Percentiles rank a stretch among this genome's conserved stretches.
Evolutionary conservation across 2,329 filamentous ascomycete species (phyloP).

Genomic region (Xylaria sp.): DNA sequence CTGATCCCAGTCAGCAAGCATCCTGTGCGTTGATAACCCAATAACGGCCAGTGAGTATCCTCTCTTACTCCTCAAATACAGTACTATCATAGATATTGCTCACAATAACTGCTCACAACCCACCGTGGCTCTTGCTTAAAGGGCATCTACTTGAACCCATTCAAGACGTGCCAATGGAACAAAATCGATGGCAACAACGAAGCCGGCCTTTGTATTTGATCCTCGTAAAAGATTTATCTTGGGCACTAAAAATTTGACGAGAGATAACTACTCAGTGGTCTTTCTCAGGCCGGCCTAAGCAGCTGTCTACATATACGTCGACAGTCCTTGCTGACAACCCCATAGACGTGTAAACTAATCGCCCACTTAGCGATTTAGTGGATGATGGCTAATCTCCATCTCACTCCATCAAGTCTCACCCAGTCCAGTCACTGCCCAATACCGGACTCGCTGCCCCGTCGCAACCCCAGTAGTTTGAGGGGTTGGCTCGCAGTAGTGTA

Average conservation of each 20-base stretch:
- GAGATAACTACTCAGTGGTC: too few species aligned
- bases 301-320: not conserved
- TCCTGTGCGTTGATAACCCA: not conserved
- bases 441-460: not conserved
- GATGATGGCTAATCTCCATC: slow-evolving; percentile 6
- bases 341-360: not conserved
- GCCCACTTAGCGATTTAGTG: not conserved
- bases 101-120: not conserved
- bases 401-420: not conserved
- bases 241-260: too few species aligned
- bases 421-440: not conserved
- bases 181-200: not conserved
- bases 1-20: not conserved
- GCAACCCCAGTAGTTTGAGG: slow-evolving; percentile 10
- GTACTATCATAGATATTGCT: too few species aligned
- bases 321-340: not conserved
- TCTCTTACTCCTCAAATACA: too few species aligned
- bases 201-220: not conserved
- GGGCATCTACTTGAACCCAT: not conserved
- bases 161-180: too few species aligned
- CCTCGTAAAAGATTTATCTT: not conserved
- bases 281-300: too few species aligned
- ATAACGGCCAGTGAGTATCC: too few species aligned
- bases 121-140: not conserved
- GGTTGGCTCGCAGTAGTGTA: slow-evolving; percentile 20